Conservation (phyloP, 305 asterid genomes). For the Fraxinus angustifolia region DNA sequence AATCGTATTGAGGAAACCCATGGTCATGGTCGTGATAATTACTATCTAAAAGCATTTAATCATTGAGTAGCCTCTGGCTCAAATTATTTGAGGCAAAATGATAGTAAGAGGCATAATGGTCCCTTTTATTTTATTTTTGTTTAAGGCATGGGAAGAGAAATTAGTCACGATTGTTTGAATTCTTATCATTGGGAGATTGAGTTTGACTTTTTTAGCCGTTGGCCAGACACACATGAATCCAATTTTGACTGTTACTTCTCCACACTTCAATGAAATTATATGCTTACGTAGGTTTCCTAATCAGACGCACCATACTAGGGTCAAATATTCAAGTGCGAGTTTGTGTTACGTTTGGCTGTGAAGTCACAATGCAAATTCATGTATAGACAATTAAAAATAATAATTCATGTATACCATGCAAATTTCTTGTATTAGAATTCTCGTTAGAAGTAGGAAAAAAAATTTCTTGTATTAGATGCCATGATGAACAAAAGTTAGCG, state of each 20-base stretch:
- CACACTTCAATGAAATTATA: background rate
- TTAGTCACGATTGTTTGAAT: background rate
- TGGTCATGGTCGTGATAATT: background rate
- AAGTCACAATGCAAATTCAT: background rate
- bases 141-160: background rate
- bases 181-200: background rate
- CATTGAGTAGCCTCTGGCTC: background rate
- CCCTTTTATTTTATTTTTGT: background rate
- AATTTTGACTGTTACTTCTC: background rate
- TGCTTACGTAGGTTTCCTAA: background rate
- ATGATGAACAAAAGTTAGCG: background rate
- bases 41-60: background rate
- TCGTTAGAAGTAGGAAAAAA: background rate
- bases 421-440: background rate
- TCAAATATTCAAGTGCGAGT: background rate
- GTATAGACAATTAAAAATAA: background rate
- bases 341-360: background rate
- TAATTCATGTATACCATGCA: background rate
- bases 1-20: background rate
- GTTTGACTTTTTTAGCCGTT: background rate
- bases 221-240: background rate
- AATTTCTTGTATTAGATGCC: background rate
- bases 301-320: background rate
- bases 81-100: background rate
- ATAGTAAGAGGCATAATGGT: background rate